Evolutionary conservation across 805 yeast species (phyloP).

Genomic region (Cyberlindnera nakhonratchasimensis): DNA sequence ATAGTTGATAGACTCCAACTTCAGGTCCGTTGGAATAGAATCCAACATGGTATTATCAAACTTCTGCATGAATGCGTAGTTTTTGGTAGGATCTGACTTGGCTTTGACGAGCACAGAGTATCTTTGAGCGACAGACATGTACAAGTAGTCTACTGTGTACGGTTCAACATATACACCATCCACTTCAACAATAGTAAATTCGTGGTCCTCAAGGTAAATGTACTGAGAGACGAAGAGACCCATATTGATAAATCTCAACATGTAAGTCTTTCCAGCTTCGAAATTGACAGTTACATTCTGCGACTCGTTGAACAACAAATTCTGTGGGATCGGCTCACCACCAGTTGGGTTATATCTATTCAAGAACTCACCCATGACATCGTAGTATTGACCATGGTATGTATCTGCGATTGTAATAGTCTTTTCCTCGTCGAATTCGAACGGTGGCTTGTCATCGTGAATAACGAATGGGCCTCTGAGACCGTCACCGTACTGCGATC

Average conservation of each 20-base stretch:
- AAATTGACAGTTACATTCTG: slow-evolving; percentile 53
- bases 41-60: slow-evolving; percentile 71
- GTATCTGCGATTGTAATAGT: slow-evolving; percentile 57
- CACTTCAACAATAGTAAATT: slow-evolving; percentile 65
- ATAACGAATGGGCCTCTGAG: slow-evolving; percentile 65
- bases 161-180: slow-evolving; percentile 72
- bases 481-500: slow-evolving; percentile 77
- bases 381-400: slow-evolving; percentile 54
- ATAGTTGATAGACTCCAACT: slow-evolving; percentile 51
- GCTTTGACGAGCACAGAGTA: slow-evolving; percentile 65
- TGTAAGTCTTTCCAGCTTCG: slow-evolving; percentile 57
- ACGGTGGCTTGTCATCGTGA: slow-evolving; percentile 51
- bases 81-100: slow-evolving; percentile 39
- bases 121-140: slow-evolving; percentile 79
- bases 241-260: slow-evolving; percentile 59
- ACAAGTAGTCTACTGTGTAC: slow-evolving; percentile 48
- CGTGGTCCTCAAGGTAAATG: slow-evolving; percentile 65
- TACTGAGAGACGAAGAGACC: slow-evolving; percentile 77
- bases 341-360: slow-evolving; percentile 78
- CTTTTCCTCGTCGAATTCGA: slow-evolving; percentile 60
- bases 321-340: slow-evolving; percentile 77
- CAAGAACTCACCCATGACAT: slow-evolving; percentile 46
- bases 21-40: slow-evolving; percentile 55
- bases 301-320: slow-evolving; percentile 61
- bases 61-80: slow-evolving; percentile 59